Evolutionary conservation across 2,329 filamentous ascomycete genomes (phyloP), one percentile per base, ranked within the genome.

Genomic region (Cadophora malorum): DNA sequence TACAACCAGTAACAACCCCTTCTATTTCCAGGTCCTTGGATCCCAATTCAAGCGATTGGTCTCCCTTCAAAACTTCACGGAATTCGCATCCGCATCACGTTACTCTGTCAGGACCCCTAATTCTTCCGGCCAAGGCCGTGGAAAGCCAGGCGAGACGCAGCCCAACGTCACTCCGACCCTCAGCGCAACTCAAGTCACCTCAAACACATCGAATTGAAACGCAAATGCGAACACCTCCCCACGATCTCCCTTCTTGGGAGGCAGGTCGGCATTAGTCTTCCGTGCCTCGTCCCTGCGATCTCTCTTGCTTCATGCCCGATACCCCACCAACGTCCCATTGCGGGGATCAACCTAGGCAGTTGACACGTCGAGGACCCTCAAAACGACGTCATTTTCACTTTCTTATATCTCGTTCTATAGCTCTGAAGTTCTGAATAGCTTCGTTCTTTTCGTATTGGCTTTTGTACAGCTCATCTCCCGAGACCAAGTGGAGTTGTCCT

Each of bases 211-310:
- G 45, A 47, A 49, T 23, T 19, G 25, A 62, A 50, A 23, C 59
- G 23, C 50, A 16, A 52, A 16, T 62, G 41, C 41, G 41, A 62
- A 49, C 59, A n/a, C 45, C 59, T 50, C 55, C 55, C 59, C 59
- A 62, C 16, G 25, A 49, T 31, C 16, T 33, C 28, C 41, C 25
- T 33, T 62, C 41, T 62, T 31, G 41, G 33, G 28, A 45, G 21
- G 21, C 35, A 62, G 23, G 41, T 33, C 19, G 25, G 41, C 19
- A 50, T 14, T 49, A n/a, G 25, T n/a, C 9, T 19, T 21, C 38
- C 12, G 8, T 47, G 3, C 14, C 41, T 58, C 33, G n/a, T 21
- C 56, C 56, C 23, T 41, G 33, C n/a, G 33, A 59, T 59, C 9
- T 6, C 9, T 59, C 45, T 4, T 49, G n/a, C 45, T 59, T 41